These are phyloP conservation scores for Eremothecium coryli DNA, from an alignment of 1,139 yeast species.

Conservation along the genomic window DNA sequence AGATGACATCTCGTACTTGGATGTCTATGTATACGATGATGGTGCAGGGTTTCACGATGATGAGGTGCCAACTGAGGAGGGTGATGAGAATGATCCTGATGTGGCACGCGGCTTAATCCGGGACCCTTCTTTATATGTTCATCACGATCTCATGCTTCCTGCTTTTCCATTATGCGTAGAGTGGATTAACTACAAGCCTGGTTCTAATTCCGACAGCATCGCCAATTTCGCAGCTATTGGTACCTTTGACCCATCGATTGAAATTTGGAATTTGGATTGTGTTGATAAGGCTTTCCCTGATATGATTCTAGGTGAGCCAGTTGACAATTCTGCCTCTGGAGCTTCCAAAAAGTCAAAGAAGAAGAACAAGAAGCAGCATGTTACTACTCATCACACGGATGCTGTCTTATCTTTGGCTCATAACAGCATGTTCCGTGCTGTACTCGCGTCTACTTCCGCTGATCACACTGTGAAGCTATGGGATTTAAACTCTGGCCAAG, in stretches of 20 bases:
- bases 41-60: slow-evolving; percentile 75
- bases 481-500: slow-evolving; percentile 72
- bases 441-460: slow-evolving; percentile 90
- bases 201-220: slow-evolving; percentile 34
- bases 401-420: slow-evolving; percentile 85
- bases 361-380: slow-evolving; percentile 45
- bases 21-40: slow-evolving; percentile 90
- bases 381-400: slow-evolving; percentile 80
- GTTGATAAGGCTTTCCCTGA: slow-evolving; percentile 94
- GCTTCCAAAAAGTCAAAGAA: slow-evolving; percentile 40
- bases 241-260: slow-evolving; percentile 95
- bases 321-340: slow-evolving; percentile 39
- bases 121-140: slow-evolving; percentile 75
- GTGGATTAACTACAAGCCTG: slow-evolving; percentile 77
- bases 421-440: slow-evolving; percentile 71
- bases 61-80: slow-evolving; percentile 50
- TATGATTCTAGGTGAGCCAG: slow-evolving; percentile 75
- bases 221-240: slow-evolving; percentile 96
- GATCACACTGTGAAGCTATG: slow-evolving; percentile 91
- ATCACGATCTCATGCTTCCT: slow-evolving; percentile 94
- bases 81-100: slow-evolving; percentile 52
- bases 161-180: slow-evolving; percentile 95
- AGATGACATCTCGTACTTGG: slow-evolving; percentile 86
- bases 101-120: slow-evolving; percentile 62
- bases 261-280: slow-evolving; percentile 90